phyloP scores from a whole-genome alignment of 2,329 filamentous ascomycete species.

The Colletotrichum simmondsii region DNA sequence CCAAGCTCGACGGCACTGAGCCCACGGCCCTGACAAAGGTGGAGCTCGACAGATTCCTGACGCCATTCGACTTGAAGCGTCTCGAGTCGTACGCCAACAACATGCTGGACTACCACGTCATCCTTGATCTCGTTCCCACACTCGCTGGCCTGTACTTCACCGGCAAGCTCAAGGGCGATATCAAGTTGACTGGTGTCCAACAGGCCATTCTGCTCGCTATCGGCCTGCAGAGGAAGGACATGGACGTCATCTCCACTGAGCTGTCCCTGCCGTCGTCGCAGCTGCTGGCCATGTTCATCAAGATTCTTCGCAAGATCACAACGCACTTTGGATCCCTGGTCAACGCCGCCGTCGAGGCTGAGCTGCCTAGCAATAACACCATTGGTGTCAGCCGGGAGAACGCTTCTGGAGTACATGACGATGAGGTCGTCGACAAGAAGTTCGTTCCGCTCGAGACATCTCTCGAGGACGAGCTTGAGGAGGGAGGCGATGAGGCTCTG shows the following conservation, averaged over 20 bases:
- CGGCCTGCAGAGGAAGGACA: slow-evolving; percentile 88
- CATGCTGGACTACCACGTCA: slow-evolving; percentile 97
- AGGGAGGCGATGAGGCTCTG: slow-evolving; percentile 82
- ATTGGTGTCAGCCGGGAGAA: slow-evolving; percentile 69
- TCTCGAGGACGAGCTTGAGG: slow-evolving; percentile 85
- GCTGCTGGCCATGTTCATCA: slow-evolving; percentile 96
- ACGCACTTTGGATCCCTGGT: slow-evolving; percentile 81
- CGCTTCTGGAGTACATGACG: slow-evolving; percentile 74
- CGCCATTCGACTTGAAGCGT: slow-evolving; percentile 94
- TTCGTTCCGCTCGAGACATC: slow-evolving; percentile 78
- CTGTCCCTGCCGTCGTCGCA: slow-evolving; percentile 79
- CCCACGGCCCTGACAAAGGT: slow-evolving; percentile 72
- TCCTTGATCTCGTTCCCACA: slow-evolving; percentile 88
- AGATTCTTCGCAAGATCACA: slow-evolving; percentile 90
- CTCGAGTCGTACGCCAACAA: slow-evolving; percentile 96
- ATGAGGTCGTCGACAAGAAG: slow-evolving; percentile 72
- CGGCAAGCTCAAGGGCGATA: slow-evolving; percentile 72
- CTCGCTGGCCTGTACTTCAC: slow-evolving; percentile 89
- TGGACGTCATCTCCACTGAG: slow-evolving; percentile 85
- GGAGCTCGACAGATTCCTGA: slow-evolving; percentile 82
- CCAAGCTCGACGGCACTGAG: slow-evolving; percentile 68
- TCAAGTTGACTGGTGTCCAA: slow-evolving; percentile 85
- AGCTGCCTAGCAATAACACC: slow-evolving; percentile 68
- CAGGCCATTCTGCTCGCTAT: slow-evolving; percentile 88
- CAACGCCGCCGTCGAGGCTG: slow-evolving; percentile 76